Evolutionary conservation across 495 filamentous ascomycete species (phyloP).

Genomic region (Darksidea phi): DNA sequence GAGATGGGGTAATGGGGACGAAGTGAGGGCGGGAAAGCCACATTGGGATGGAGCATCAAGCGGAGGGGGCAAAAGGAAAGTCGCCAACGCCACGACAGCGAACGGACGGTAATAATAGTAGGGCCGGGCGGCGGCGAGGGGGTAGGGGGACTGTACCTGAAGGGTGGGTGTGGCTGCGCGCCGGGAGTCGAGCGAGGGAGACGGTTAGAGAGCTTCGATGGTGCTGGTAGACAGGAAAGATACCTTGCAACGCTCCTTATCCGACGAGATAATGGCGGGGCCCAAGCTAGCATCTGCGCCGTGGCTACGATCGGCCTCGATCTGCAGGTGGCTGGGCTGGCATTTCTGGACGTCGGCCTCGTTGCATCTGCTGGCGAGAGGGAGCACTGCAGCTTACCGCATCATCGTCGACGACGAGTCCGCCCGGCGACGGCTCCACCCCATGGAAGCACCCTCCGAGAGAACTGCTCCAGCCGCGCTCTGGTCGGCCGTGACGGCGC

Average conservation of each 20-base stretch:
- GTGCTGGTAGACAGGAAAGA: slow-evolving; percentile 1
- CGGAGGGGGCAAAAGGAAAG: slow-evolving; percentile 22
- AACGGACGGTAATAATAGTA: slow-evolving; percentile 15
- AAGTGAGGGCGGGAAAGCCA: slow-evolving; percentile 18
- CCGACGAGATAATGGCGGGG: slow-evolving; percentile 26
- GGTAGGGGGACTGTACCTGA: slow-evolving; percentile 4
- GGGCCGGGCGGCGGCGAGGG: slow-evolving; percentile 5
- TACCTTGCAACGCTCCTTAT: slow-evolving; percentile 34
- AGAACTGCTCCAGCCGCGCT: background rate
- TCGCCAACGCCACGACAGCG: slow-evolving; percentile 23
- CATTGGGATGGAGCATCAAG: slow-evolving; percentile 29
- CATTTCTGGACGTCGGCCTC: slow-evolving; percentile 19
- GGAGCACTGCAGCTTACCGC: background rate
- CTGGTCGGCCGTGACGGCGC: background rate
- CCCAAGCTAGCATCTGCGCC: slow-evolving; percentile 20
- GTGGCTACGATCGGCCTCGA: slow-evolving; percentile 33
- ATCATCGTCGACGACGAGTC: background rate
- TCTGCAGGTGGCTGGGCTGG: slow-evolving; percentile 19
- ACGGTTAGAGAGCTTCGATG: slow-evolving; percentile 1
- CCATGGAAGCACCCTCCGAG: slow-evolving; percentile 15
- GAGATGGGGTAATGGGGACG: slow-evolving; percentile 3
- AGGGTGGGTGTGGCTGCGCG: slow-evolving; percentile 23
- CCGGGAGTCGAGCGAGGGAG: background rate
- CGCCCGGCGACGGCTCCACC: slow-evolving; percentile 5
- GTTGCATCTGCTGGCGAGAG: background rate